Percentiles rank a stretch among this genome's conserved stretches.
These are phyloP conservation scores for Fomitopsis pulvina DNA, from an alignment of 768 basidiomycete genomes.

Conservation along the genomic window DNA sequence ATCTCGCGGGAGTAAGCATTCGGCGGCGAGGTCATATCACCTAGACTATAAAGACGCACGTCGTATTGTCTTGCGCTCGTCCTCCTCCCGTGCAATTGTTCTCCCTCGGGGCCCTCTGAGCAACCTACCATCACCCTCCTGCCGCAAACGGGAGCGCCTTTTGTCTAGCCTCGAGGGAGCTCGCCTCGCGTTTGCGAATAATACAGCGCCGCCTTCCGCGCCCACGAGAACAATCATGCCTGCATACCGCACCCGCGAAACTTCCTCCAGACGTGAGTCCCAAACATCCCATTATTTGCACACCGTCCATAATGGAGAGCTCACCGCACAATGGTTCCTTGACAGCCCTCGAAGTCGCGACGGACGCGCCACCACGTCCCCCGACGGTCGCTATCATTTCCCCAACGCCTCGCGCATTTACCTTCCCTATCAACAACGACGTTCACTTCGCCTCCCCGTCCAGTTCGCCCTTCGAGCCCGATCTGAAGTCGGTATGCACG, in stretches of 20 bases:
- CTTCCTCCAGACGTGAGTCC: slow-evolving; percentile 46
- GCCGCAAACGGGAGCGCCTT: slow-evolving; percentile 33
- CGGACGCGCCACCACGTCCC: slow-evolving; percentile 46
- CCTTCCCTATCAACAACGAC: slow-evolving; percentile 41
- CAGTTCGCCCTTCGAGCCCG: slow-evolving; percentile 69
- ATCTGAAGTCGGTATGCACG: slow-evolving; percentile 43
- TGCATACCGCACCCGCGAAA: slow-evolving; percentile 74
- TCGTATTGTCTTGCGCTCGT: slow-evolving; percentile 30
- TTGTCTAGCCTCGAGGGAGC: slow-evolving; percentile 24
- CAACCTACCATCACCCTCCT: slow-evolving; percentile 41
- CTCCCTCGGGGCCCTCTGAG: slow-evolving; percentile 42
- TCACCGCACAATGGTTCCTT: slow-evolving; percentile 13
- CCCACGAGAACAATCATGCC: slow-evolving; percentile 54
- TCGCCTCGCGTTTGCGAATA: slow-evolving; percentile 19
- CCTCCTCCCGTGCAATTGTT: slow-evolving; percentile 66
- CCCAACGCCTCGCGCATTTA: slow-evolving; percentile 65
- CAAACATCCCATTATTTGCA: background rate
- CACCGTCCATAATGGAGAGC: slow-evolving; percentile 1
- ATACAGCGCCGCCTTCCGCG: slow-evolving; percentile 25
- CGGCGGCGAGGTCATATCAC: slow-evolving; percentile 21
- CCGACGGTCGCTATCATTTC: slow-evolving; percentile 54
- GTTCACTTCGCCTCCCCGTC: slow-evolving; percentile 60
- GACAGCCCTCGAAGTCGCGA: slow-evolving; percentile 70
- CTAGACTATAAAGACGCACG: slow-evolving; percentile 24
- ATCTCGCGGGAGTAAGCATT: slow-evolving; percentile 16